Conservation (phyloP, 495 filamentous ascomycete species). For the Extremus antarcticus region DNA sequence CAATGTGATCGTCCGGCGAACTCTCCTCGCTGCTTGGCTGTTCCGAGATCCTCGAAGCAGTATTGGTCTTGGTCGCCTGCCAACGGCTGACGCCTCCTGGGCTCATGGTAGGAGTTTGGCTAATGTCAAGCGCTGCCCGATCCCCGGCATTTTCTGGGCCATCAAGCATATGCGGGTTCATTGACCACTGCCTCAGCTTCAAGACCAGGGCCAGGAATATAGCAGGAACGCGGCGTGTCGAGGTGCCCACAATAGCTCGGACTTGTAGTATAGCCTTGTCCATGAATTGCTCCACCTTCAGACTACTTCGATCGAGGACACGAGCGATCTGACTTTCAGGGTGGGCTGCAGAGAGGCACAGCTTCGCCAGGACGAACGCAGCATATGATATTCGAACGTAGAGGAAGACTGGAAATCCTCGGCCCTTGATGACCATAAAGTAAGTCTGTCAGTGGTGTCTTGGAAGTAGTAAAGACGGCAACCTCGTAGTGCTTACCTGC, state of each 20-base stretch:
- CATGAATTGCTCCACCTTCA: constrained; percentile 10
- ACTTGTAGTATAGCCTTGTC: constrained; percentile 10
- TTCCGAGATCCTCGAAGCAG: neutral
- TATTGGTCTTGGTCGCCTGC: neutral
- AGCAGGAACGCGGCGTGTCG: constrained; percentile 6
- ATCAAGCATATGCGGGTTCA: constrained; percentile 14
- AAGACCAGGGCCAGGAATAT: constrained; percentile 19
- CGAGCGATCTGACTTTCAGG: constrained; percentile 2
- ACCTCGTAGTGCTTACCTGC: too few species aligned
- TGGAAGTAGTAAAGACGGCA: too few species aligned
- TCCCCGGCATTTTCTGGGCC: neutral
- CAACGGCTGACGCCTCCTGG: neutral
- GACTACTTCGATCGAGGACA: constrained; percentile 6
- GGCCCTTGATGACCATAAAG: too few species aligned
- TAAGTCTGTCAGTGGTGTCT: too few species aligned
- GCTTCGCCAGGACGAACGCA: constrained; percentile 16
- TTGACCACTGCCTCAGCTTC: constrained; percentile 17
- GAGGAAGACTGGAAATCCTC: constrained; percentile 11
- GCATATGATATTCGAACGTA: constrained; percentile 17
- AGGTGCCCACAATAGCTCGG: constrained; percentile 1
- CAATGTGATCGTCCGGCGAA: neutral
- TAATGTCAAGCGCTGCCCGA: neutral
- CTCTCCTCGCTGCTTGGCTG: neutral
- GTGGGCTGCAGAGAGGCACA: constrained; percentile 10
- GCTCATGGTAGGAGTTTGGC: neutral